A percentile compares a stretch with the other conserved stretches of the same genome.
Conservation (phyloP, 1,139 yeast species). For the Suhomyces guaymorum region DNA sequence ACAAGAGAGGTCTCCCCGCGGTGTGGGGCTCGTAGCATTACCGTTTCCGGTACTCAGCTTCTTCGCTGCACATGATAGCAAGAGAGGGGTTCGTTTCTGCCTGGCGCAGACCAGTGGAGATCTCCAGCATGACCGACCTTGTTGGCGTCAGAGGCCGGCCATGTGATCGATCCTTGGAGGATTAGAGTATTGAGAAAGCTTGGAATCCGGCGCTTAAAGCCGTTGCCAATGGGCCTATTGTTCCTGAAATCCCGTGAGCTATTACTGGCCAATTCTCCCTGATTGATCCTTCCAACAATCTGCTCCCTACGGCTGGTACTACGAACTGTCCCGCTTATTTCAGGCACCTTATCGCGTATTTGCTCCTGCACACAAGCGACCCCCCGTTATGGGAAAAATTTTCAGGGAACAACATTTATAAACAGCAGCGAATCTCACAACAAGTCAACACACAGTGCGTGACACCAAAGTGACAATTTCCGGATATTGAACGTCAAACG, state of each 20-base stretch:
- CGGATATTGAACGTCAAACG: slow-evolving; percentile 1
- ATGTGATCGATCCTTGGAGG: too few species aligned
- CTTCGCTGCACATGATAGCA: slow-evolving; percentile 10
- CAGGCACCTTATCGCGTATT: slow-evolving; percentile 5
- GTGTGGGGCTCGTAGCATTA: neutral
- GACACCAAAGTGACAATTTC: neutral
- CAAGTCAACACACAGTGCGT: slow-evolving; percentile 1
- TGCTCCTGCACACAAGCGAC: slow-evolving; percentile 8
- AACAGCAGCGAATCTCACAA: slow-evolving; percentile 8
- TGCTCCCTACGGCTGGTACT: too few species aligned
- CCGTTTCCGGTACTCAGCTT: neutral
- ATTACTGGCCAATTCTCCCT: neutral
- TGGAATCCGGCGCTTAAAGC: too few species aligned
- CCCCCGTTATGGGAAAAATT: slow-evolving; percentile 13
- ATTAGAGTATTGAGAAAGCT: too few species aligned
- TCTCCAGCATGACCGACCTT: neutral
- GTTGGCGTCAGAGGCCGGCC: neutral
- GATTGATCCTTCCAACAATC: too few species aligned
- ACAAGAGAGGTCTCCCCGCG: neutral
- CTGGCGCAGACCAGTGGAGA: neutral
- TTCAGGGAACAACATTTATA: slow-evolving; percentile 11
- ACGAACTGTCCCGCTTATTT: neutral
- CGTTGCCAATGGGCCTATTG: too few species aligned
- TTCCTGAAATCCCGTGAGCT: neutral
- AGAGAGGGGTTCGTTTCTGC: slow-evolving; percentile 5